A percentile compares a stretch with the other conserved stretches of the same genome.
These are phyloP conservation scores for Erodium texanum DNA, from an alignment of 441 rosid genomes.

Conservation along the genomic window DNA sequence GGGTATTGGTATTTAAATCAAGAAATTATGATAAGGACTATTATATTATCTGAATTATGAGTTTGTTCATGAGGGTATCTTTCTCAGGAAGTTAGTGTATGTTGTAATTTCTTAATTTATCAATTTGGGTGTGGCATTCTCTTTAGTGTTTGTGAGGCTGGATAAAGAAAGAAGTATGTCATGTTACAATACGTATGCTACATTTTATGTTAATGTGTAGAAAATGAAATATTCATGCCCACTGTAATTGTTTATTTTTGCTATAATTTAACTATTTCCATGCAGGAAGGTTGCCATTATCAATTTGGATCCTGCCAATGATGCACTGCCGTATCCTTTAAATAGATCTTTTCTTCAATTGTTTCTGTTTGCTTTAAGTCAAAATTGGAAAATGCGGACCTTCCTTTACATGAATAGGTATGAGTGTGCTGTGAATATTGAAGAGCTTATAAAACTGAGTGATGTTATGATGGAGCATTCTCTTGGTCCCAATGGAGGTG, in stretches of 20 bases:
- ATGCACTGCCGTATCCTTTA: slow-evolving; percentile 69
- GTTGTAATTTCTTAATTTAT: neutral
- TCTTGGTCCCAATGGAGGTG: slow-evolving; percentile 96
- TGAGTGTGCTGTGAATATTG: slow-evolving; percentile 80
- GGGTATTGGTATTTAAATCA: neutral
- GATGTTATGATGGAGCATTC: slow-evolving; percentile 77
- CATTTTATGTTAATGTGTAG: neutral
- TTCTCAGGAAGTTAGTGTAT: neutral
- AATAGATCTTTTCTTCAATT: neutral
- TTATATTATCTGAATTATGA: neutral
- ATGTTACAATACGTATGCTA: neutral
- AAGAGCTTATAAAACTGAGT: slow-evolving; percentile 64
- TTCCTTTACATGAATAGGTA: slow-evolving; percentile 54
- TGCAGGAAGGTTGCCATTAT: slow-evolving; percentile 87
- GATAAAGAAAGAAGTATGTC: neutral
- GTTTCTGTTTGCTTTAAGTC: slow-evolving; percentile 3
- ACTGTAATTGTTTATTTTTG: neutral
- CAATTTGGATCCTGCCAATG: slow-evolving; percentile 95
- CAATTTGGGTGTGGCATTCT: neutral
- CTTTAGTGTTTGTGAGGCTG: neutral
- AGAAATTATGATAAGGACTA: neutral
- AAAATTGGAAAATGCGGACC: neutral
- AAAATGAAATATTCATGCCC: slow-evolving; percentile 1
- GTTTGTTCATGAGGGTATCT: neutral
- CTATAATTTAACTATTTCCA: neutral